phyloP scores from a whole-genome alignment of 768 basidiomycete species.

The Pseudohyphozyma bogoriensis region DNA sequence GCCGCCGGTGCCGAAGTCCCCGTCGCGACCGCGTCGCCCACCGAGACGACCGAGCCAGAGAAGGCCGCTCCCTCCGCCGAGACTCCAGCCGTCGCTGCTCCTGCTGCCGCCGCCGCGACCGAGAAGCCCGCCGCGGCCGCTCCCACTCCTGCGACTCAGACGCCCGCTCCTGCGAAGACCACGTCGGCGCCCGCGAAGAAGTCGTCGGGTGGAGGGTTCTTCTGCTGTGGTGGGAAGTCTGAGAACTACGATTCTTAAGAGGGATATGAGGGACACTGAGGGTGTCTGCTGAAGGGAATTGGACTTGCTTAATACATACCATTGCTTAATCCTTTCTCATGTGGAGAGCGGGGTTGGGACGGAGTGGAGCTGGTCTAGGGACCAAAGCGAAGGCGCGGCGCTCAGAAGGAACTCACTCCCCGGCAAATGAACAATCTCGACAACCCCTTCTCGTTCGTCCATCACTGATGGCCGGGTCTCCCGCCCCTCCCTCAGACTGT shows the following conservation, averaged over 20 bases:
- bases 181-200: slow-evolving; percentile 2
- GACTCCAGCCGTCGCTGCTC: not conserved
- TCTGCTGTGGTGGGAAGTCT: slow-evolving; percentile 26
- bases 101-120: not conserved
- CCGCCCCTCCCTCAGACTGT: too few relatives aligned
- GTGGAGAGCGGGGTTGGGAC: too few relatives aligned
- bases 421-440: too few relatives aligned
- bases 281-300: too few relatives aligned
- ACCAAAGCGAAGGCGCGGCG: too few relatives aligned
- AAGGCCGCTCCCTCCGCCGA: slow-evolving; percentile 2
- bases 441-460: too few relatives aligned
- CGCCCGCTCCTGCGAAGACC: not conserved
- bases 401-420: too few relatives aligned
- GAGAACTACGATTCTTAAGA: slow-evolving; percentile 24
- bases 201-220: slow-evolving; percentile 24
- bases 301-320: too few relatives aligned
- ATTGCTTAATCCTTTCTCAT: too few relatives aligned
- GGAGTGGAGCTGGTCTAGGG: too few relatives aligned
- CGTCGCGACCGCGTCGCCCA: not conserved
- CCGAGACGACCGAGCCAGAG: not conserved
- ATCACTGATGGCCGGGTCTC: too few relatives aligned
- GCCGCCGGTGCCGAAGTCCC: not conserved
- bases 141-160: not conserved
- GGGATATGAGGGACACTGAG: too few relatives aligned
- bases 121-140: slow-evolving; percentile 1